phyloP scores from a whole-genome alignment of 306 rosid genomes.

The Pyrus pyrifolia region DNA sequence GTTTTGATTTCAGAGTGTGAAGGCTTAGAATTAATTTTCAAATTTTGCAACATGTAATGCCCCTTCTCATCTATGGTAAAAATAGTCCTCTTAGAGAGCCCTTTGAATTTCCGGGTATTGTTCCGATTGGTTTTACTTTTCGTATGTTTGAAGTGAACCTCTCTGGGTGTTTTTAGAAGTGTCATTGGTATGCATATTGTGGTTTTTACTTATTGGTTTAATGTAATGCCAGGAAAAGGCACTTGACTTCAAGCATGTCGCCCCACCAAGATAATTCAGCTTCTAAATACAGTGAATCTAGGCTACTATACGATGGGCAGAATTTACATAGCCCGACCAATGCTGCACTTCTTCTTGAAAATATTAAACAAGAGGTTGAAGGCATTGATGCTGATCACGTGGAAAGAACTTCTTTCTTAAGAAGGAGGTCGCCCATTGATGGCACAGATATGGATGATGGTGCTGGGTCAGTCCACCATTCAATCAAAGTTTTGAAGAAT shows the following conservation, averaged over 20 bases:
- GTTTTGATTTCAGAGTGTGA: background rate
- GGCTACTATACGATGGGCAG: slow-evolving; percentile 62
- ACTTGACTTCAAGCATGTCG: slow-evolving; percentile 40
- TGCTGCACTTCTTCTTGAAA: slow-evolving; percentile 86
- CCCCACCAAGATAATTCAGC: slow-evolving; percentile 41
- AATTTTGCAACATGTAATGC: background rate
- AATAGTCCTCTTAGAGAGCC: background rate
- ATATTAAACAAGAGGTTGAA: slow-evolving; percentile 72
- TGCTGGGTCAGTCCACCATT: slow-evolving; percentile 47
- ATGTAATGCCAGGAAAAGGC: slow-evolving; percentile 62
- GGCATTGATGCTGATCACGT: slow-evolving; percentile 38
- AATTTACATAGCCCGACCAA: slow-evolving; percentile 80
- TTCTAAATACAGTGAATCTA: slow-evolving; percentile 49
- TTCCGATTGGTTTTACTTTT: background rate
- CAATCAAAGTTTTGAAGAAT: slow-evolving; percentile 56
- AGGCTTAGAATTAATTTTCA: background rate
- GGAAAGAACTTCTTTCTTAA: slow-evolving; percentile 46
- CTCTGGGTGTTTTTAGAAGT: background rate
- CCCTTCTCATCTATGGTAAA: background rate
- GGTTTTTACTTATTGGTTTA: background rate
- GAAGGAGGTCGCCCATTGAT: slow-evolving; percentile 48
- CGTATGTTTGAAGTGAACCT: background rate
- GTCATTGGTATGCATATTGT: background rate
- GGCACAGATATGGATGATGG: slow-evolving; percentile 46
- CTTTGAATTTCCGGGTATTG: background rate